A percentile compares a stretch with the other conserved stretches of the same genome.
Evolutionary conservation across 805 yeast species (phyloP).

Genomic region (Barnettozyma botsteinii): DNA sequence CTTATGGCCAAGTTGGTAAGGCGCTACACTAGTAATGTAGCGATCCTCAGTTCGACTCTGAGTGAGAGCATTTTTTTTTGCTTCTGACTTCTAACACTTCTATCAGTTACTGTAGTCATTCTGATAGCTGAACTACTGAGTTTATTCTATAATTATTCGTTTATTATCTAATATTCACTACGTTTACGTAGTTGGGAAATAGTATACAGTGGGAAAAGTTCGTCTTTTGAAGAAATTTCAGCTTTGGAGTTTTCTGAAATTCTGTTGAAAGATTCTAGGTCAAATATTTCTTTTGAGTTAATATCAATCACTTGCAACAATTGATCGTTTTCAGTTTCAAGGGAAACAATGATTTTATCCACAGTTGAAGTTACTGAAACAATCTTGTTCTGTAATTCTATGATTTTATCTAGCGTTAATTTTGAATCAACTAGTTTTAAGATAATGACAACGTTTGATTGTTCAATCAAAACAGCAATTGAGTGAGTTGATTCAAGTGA

Average conservation of each 20-base stretch:
- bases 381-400: conserved; percentile 28
- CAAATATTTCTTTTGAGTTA: conserved; percentile 29
- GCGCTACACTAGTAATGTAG: conserved; percentile 82
- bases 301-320: conserved; percentile 13
- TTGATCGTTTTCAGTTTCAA: conserved; percentile 27
- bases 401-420: conserved; percentile 21
- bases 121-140: neutral
- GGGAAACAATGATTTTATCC: conserved; percentile 30
- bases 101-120: no score
- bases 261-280: conserved; percentile 29
- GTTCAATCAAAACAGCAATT: conserved; percentile 45
- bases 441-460: conserved; percentile 39
- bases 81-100: no score
- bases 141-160: no score
- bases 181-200: conserved; percentile 53
- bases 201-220: conserved; percentile 43
- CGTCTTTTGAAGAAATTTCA: conserved; percentile 20
- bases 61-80: conserved; percentile 47
- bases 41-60: conserved; percentile 77
- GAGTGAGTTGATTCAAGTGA: conserved; percentile 29
- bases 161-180: conserved; percentile 46
- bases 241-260: conserved; percentile 16
- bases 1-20: conserved; percentile 64
- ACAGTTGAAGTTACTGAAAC: conserved; percentile 29
- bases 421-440: conserved; percentile 24